A percentile compares a stretch with the other conserved stretches of the same genome.
Evolutionary conservation across 306 rosid genomes (phyloP).

Genomic region (Trifolium subterraneum): DNA sequence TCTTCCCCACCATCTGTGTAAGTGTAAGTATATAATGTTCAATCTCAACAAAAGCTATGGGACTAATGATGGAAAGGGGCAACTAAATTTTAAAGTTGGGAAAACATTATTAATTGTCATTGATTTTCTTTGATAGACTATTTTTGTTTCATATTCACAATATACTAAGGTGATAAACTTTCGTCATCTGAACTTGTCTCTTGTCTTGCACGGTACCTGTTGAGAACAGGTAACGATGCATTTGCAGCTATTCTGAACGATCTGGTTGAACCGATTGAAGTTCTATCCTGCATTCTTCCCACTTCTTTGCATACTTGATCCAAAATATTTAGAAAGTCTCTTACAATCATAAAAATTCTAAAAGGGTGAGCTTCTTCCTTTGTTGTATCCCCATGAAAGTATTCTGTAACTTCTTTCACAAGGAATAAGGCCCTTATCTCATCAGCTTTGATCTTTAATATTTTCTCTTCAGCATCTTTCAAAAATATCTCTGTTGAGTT

Average conservation of each 20-base stretch:
- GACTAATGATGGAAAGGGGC: conserved; percentile 36
- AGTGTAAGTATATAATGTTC: conserved; percentile 33
- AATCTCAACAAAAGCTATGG: conserved; percentile 32
- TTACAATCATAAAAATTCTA: conserved; percentile 90
- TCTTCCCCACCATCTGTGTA: conserved; percentile 22
- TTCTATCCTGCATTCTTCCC: conserved; percentile 80
- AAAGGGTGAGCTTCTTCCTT: conserved; percentile 98
- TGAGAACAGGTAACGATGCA: conserved; percentile 94
- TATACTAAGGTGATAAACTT: conserved; percentile 73
- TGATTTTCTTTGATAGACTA: conserved; percentile 44
- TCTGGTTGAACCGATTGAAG: conserved; percentile 74
- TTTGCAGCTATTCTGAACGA: conserved; percentile 89
- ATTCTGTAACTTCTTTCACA: conserved; percentile 84
- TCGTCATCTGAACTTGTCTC: conserved; percentile 88
- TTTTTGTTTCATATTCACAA: conserved; percentile 47
- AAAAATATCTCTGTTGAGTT: conserved; percentile 68
- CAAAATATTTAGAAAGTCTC: conserved; percentile 80
- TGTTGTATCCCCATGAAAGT: conserved; percentile 83
- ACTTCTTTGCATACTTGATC: conserved; percentile 99
- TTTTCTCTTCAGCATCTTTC: conserved; percentile 80
- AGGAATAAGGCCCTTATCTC: conserved; percentile 76
- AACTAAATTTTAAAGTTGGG: conserved; percentile 30
- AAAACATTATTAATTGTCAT: conserved; percentile 32
- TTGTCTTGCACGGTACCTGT: conserved; percentile 75
- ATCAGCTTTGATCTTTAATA: conserved; percentile 63